phyloP scores from a whole-genome alignment of 768 basidiomycete species.

The Suillus ampliporus region DNA sequence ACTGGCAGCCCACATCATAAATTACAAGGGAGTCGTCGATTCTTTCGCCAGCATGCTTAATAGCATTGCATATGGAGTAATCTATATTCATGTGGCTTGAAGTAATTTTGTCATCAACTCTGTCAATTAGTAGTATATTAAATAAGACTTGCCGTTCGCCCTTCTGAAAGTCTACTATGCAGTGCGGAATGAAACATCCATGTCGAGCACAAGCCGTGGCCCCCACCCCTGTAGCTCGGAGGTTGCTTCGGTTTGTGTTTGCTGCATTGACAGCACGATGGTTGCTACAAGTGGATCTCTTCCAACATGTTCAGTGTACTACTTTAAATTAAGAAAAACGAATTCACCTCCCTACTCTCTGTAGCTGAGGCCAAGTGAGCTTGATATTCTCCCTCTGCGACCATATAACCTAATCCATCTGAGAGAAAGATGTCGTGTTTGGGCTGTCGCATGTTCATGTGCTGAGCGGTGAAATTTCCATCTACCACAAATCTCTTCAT shows the following conservation, averaged over 20 bases:
- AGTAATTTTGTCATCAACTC: background rate
- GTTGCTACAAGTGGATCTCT: slow-evolving; percentile 21
- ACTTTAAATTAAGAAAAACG: background rate
- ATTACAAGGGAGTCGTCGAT: slow-evolving; percentile 19
- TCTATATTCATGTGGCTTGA: slow-evolving; percentile 36
- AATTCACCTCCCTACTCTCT: slow-evolving; percentile 13
- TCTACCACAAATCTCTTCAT: slow-evolving; percentile 8
- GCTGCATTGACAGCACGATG: slow-evolving; percentile 25
- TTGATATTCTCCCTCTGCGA: slow-evolving; percentile 21
- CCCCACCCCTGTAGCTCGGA: slow-evolving; percentile 33
- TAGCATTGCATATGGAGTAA: slow-evolving; percentile 27
- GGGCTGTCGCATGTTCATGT: slow-evolving; percentile 27
- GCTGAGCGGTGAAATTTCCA: slow-evolving; percentile 19
- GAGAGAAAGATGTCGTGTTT: slow-evolving; percentile 30
- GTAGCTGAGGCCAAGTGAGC: slow-evolving; percentile 21
- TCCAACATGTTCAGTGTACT: background rate
- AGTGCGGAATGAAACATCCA: slow-evolving; percentile 36
- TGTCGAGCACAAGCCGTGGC: slow-evolving; percentile 36
- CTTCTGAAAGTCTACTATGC: slow-evolving; percentile 37
- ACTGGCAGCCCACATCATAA: slow-evolving; percentile 40
- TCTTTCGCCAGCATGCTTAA: slow-evolving; percentile 15
- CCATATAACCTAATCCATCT: slow-evolving; percentile 35
- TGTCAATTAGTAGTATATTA: background rate
- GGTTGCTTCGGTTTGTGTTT: slow-evolving; percentile 18
- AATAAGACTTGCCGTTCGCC: slow-evolving; percentile 27